These are phyloP conservation scores for Fraxinus pennsylvanica DNA, from an alignment of 257 asterid species.

Conservation along the genomic window DNA sequence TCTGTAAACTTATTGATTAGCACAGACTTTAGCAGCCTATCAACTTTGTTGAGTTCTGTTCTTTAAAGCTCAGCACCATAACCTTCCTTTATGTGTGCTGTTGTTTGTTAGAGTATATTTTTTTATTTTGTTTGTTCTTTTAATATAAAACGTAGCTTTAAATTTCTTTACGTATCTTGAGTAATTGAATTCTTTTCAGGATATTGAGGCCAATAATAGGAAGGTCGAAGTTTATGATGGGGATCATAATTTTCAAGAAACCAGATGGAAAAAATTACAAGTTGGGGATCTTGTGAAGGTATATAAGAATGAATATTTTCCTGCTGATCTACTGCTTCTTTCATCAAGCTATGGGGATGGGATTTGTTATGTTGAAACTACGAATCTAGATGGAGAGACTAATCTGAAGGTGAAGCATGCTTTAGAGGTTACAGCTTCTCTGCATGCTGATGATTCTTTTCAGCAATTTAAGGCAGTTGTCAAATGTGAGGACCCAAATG, in stretches of 20 bases:
- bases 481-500: slow-evolving; percentile 94
- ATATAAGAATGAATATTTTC: slow-evolving; percentile 79
- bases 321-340: slow-evolving; percentile 82
- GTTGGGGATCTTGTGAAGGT: slow-evolving; percentile 92
- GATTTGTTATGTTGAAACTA: slow-evolving; percentile 88
- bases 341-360: slow-evolving; percentile 92
- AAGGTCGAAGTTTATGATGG: slow-evolving; percentile 57
- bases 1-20: too few species aligned
- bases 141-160: background rate
- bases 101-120: background rate
- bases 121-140: background rate
- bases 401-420: slow-evolving; percentile 95
- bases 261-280: slow-evolving; percentile 75
- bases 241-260: slow-evolving; percentile 44
- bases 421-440: slow-evolving; percentile 60
- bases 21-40: background rate
- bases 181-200: slow-evolving; percentile 47
- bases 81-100: background rate
- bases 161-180: background rate
- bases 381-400: slow-evolving; percentile 93
- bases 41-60: background rate
- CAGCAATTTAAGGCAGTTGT: slow-evolving; percentile 63
- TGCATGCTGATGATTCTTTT: slow-evolving; percentile 52
- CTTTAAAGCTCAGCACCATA: background rate
- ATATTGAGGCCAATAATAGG: slow-evolving; percentile 80